phyloP scores from a whole-genome alignment of 2,329 filamentous ascomycete genomes.

The Talaromyces pinophilus region DNA sequence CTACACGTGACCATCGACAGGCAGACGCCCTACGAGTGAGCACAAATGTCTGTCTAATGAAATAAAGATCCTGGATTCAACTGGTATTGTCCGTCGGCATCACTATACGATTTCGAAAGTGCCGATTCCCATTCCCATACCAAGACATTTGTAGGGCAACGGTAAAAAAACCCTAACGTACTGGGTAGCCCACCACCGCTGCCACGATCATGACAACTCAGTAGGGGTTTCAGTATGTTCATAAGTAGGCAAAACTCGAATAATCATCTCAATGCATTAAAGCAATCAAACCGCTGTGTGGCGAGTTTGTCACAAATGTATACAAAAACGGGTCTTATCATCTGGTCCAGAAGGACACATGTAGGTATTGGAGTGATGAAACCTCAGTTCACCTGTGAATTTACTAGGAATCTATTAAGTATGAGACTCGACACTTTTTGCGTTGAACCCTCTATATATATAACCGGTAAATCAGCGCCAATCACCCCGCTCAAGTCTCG shows the following conservation, averaged over 20 bases:
- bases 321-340: not conserved
- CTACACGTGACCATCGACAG: not conserved
- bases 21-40: not conserved
- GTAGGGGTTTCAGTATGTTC: not conserved
- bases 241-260: not conserved
- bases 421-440: not conserved
- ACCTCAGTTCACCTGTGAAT: not conserved
- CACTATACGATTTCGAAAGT: not conserved
- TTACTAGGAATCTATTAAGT: not conserved
- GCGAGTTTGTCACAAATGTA: not conserved
- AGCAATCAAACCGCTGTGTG: not conserved
- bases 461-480: not conserved
- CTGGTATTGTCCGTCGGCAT: not conserved
- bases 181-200: not conserved
- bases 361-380: not conserved
- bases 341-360: not conserved
- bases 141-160: not conserved
- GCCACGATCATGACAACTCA: not conserved
- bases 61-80: not conserved
- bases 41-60: not conserved
- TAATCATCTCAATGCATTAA: not conserved
- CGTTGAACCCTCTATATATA: not conserved
- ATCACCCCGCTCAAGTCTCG: slow-evolving; percentile 1
- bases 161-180: not conserved
- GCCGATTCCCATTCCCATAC: not conserved